Base-by-base conservation (phyloP, 2,329 filamentous ascomycete species). In the Fusarium brachygibbosum region DNA sequence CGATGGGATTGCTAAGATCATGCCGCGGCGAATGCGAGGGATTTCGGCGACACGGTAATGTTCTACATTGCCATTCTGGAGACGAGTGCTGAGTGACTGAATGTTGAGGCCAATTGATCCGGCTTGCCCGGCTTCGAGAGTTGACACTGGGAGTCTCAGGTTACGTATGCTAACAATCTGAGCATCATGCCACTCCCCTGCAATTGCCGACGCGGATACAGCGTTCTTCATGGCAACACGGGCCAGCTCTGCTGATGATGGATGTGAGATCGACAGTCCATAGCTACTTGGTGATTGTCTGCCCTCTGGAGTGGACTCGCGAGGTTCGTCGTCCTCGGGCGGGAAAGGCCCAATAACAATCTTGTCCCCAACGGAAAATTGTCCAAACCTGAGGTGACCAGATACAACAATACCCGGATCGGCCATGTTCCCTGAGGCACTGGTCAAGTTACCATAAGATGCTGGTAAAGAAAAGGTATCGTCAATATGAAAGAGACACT, bases 101-200 rank as follows among this genome's bases (percentile, higher is more conserved):
- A 91, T 85, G 4, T 91, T 85, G 51, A 98, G 83, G 0, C 94
- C 95, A 55, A 99, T 87, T 0, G 94, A 98, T 1, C 95, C 96
- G 8, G 95, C 94, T 79, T 99, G 95, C 12, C 93, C 93, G 17
- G 90, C 86, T 51, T 90, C 86, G 10, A 98, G 85, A 1, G 86
- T 88, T 46, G 89, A 88, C 0, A 98, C 94, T 0, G 95, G 93
- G 5, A 98, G 83, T 7, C 95, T 89, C 11, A 99, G 83, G 72
- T 97, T 97, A 23, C 95, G 91, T 42, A 98, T 90, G 72, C 94
- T 98, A 44, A 93, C 90, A 54, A 98, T 89, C 42, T 87, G 90
- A 8, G 95, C 93, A 25, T 85, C 85, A 66, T 93, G 89, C 95
- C 95, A 98, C 78, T 93, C 90, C 17, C 85, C 88, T 69, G 84